Base-by-base conservation (phyloP, 768 basidiomycete species). In the Fomitopsis serialis region DNA sequence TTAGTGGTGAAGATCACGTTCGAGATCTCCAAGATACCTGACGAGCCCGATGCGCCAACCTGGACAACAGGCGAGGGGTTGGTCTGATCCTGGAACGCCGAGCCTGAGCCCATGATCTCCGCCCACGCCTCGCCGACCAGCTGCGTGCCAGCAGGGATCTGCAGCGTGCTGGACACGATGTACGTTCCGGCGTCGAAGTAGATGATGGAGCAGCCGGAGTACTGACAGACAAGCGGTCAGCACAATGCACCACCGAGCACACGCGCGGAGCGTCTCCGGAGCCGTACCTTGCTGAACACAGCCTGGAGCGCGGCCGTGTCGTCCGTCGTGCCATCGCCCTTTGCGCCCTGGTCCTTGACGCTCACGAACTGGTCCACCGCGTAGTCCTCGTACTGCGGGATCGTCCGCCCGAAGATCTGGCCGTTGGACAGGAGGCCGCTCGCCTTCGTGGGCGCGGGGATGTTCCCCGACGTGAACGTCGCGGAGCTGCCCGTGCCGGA, bases 121-220 rank as follows among this genome's bases (percentile, higher is more conserved):
- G 74, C 70, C 79, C 78, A 80, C 1, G 69, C 76, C 59, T 80
- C 79, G 43, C 79, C 79, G 24, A 74, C 64, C 40, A 81, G 63
- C 50, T 72, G 75, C 7, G 76, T 66, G 46, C 74, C 78, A 1
- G 71, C 71, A n/a, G 79, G 79, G 35, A 80, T 73, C 22, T 60
- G 60, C 48, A 80, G 68, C 40, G 79, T 80, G 58, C 72, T 59
- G 10, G 75, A 70, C 53, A 80, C 69, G 54, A 72, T 58, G 64
- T 81, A 80, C 22, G 73, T 72, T 35, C 80, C 80, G 1, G 86
- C 85, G 59, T 92, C 90, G 61, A 92, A 81, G 73, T 88, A 91
- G 45, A 92, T 84, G 61, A 92, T 85, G 64, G 86, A 89, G 72
- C 83, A 82, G 5, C 82, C 84, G 21, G 83, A 70, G 63, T 75